Base-by-base conservation (phyloP, 2,329 filamentous ascomycete genomes). In the Xylogone sp. region DNA sequence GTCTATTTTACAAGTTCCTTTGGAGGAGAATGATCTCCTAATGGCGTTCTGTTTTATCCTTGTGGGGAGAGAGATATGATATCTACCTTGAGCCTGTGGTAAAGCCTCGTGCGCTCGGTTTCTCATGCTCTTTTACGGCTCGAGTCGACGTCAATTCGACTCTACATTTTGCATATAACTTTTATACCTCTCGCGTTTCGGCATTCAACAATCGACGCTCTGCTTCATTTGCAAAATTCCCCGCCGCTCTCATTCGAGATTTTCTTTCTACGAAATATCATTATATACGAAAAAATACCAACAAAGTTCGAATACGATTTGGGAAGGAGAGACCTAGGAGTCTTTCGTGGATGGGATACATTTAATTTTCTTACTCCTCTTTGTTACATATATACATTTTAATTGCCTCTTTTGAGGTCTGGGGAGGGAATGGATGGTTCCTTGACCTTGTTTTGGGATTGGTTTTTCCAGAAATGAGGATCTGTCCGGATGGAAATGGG, bases 51-150 rank as follows among this genome's bases (percentile, higher is more conserved):
- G 51, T 56, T 49, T 45, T 52, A 52, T 50, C 42, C 29, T 49
- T 42, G 45, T 29, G 31, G 49, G 50, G 34, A 49, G 50, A 53
- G 51, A n/a, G n/a, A n/a, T n/a, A 52, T 39, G 34, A 39, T 16
- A 39, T 57, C 42, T 54, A 58, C 57, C 53, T 65, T 51, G 61
- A 63, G 62, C 60, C 62, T 63, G 60, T 61, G 61, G 56, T 54
- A 58, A 59, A 57, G 53, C 58, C 60, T 63, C 61, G 59, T 63
- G 60, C 56, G 60, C 60, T 64, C 62, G 60, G 60, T 61, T 50
- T 58, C 57, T 53, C 52, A 24, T 48, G 39, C 48, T 29, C 47
- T 62, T 29, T 59, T 45, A 54, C 43, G 5, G 16, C 20, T 16
- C 18, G 43, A 45, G 21, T 45, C 43, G 43, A 45, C 24, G 13